Evolutionary conservation across 441 rosid species (phyloP).

Genomic region (Arabidopsis hybrid): DNA sequence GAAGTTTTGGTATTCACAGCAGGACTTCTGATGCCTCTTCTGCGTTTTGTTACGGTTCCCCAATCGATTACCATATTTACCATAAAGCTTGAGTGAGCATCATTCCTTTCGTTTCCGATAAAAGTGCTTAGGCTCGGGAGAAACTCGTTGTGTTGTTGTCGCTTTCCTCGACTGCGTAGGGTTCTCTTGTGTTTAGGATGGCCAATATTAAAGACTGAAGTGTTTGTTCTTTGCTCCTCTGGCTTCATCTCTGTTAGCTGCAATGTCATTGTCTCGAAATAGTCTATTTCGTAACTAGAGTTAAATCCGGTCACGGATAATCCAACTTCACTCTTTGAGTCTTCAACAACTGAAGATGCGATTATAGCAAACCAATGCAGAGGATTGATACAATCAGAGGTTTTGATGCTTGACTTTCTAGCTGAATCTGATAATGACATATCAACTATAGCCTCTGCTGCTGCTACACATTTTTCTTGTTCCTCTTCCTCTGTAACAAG

Average conservation of each 20-base stretch:
- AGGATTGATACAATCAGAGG: conserved; percentile 11
- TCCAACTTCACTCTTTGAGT: conserved; percentile 9
- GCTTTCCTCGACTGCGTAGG: conserved; percentile 48
- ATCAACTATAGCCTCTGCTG: conserved; percentile 56
- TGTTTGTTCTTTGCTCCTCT: conserved; percentile 43
- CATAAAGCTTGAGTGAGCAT: conserved; percentile 13
- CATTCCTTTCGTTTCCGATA: conserved; percentile 49
- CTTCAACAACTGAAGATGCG: conserved; percentile 51
- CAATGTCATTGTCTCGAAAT: conserved; percentile 71
- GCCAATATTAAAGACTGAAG: conserved; percentile 21
- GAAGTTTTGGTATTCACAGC: conserved; percentile 23
- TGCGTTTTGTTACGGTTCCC: conserved; percentile 61
- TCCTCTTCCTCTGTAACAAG: conserved; percentile 35
- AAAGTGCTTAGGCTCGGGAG: conserved; percentile 60
- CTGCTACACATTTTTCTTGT: conserved; percentile 41
- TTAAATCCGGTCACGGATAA: neutral
- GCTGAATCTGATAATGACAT: conserved; percentile 43
- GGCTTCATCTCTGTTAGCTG: conserved; percentile 50
- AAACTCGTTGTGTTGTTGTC: conserved; percentile 45
- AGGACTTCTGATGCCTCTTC: conserved; percentile 57
- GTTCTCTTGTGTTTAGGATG: conserved; percentile 52
- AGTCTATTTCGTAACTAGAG: conserved; percentile 47
- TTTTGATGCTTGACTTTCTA: conserved; percentile 37
- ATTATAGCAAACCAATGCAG: conserved; percentile 64
- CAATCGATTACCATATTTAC: conserved; percentile 48